These are phyloP conservation scores for Amoebophrya sp. DNA, from an alignment of 169 alveolate species.

Conservation along the genomic window DNA sequence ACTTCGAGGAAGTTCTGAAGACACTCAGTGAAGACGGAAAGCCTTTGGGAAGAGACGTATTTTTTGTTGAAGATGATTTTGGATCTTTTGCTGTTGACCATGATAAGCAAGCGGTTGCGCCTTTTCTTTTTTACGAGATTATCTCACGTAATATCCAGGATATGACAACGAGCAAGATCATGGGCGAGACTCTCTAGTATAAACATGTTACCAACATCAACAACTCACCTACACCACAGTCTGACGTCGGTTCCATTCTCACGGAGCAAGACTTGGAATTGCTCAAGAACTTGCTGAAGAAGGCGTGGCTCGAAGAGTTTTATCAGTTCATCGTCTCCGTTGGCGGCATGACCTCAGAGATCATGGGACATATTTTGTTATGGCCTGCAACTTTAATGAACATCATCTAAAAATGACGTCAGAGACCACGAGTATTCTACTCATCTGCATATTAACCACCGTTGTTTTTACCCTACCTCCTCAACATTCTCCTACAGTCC, in stretches of 20 bases:
- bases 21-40: not conserved
- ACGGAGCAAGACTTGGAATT: constrained; percentile 66
- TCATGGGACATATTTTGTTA: constrained; percentile 79
- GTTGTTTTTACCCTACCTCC: too few relatives aligned
- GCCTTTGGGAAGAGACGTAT: not conserved
- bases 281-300: constrained; percentile 81
- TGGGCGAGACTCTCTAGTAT: too few relatives aligned
- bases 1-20: constrained; percentile 68
- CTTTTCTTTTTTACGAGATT: not conserved
- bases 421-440: too few relatives aligned
- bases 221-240: too few relatives aligned
- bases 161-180: not conserved
- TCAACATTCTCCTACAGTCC: too few relatives aligned
- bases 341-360: constrained; percentile 68
- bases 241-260: constrained; percentile 46
- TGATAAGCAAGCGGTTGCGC: not conserved
- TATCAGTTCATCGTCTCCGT: constrained; percentile 75
- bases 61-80: too few relatives aligned
- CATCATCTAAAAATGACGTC: too few relatives aligned
- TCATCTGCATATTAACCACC: too few relatives aligned
- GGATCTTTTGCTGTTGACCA: not conserved
- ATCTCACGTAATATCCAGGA: not conserved
- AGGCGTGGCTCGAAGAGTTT: constrained; percentile 92
- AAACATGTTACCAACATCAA: too few relatives aligned
- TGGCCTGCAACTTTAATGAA: too few relatives aligned